Base-by-base conservation (phyloP, 108 stramenopile species). In the Nannochloropsis oceanica region DNA sequence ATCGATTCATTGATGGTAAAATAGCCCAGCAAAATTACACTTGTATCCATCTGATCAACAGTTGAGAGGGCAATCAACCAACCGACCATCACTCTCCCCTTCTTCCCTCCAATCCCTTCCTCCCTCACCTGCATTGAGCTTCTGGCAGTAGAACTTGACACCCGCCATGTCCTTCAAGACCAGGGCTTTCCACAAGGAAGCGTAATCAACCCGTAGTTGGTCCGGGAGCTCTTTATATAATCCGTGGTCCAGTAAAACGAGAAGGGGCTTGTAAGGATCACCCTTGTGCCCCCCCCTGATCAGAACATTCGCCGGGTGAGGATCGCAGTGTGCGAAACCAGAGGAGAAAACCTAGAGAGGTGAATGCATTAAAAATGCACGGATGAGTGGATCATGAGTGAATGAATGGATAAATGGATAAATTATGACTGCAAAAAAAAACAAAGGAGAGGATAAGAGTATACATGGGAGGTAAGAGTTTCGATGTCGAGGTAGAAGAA, bases 161-260 rank as follows among this genome's bases (percentile, higher is more conserved):
- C 91, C 94, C 13, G 90, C 80, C 79, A 95, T 87, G 90, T 97
- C 95, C 26, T 94, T 94, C 86, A 95, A 86, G 85, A 95, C 90
- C 3, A 96, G 91, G 8, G 93, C 91, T 84, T 91, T 92, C 96
- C 96, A 97, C 13, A 97, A 89, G 18, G 91, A 82, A 3, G 94
- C 94, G 84, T 96, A 97, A 0, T 88, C 83, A 18, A 93, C 87
- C 44, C 94, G 93, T 91, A 97, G 95, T 25, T 93, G 90, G 80
- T 88, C 89, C 43, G 94, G 94, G 11, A 96, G 85, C 26, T 87
- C 81, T 80, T 93, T 93, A 83, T 97, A 97, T 34, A 97, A 84
- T 13, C 96, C 96, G 86, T 97, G 96, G 91, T 97, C 96, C 13
- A 95, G 89, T n/a, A 97, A 88, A 25, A 97, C 96, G 82, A 97